Evolutionary conservation across 495 filamentous ascomycete genomes (phyloP).

Genomic region (Penicillium ucsense): DNA sequence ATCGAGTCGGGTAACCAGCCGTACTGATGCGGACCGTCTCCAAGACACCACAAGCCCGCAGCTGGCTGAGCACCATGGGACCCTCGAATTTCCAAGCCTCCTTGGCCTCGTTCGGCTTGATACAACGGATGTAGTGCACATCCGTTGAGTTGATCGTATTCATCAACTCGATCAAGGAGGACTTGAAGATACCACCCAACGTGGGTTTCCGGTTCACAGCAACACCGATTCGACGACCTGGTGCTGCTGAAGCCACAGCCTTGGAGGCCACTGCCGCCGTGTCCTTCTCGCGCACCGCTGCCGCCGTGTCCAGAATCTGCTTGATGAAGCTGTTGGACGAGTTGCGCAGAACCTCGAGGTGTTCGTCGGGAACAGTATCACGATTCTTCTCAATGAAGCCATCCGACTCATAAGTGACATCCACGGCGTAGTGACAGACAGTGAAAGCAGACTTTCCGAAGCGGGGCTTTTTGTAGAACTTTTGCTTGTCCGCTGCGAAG

Average conservation of each 20-base stretch:
- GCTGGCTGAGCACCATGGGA: slow-evolving; percentile 95
- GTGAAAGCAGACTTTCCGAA: slow-evolving; percentile 98
- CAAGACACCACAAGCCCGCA: slow-evolving; percentile 96
- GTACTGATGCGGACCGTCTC: slow-evolving; percentile 98
- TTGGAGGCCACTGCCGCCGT: slow-evolving; percentile 62
- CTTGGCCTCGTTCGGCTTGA: slow-evolving; percentile 98
- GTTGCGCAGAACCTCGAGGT: slow-evolving; percentile 79
- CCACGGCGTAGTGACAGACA: slow-evolving; percentile 96
- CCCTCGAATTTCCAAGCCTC: slow-evolving; percentile 97
- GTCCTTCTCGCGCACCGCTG: slow-evolving; percentile 84
- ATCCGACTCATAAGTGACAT: slow-evolving; percentile 99
- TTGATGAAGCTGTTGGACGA: slow-evolving; percentile 81
- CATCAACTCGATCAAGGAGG: slow-evolving; percentile 97
- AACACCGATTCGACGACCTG: slow-evolving; percentile 76
- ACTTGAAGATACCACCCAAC: slow-evolving; percentile 96
- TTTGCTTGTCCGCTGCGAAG: slow-evolving; percentile 83
- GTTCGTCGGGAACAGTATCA: slow-evolving; percentile 97
- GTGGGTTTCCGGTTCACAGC: slow-evolving; percentile 95
- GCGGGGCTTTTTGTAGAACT: slow-evolving; percentile 95
- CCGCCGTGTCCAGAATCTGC: slow-evolving; percentile 76
- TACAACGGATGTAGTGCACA: slow-evolving; percentile 98
- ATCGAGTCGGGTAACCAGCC: slow-evolving; percentile 93
- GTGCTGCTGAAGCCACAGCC: slow-evolving; percentile 44
- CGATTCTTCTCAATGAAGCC: slow-evolving; percentile 99
- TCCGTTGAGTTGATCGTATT: slow-evolving; percentile 94